phyloP scores from a whole-genome alignment of 768 basidiomycete species.

The Boletus edulis region DNA sequence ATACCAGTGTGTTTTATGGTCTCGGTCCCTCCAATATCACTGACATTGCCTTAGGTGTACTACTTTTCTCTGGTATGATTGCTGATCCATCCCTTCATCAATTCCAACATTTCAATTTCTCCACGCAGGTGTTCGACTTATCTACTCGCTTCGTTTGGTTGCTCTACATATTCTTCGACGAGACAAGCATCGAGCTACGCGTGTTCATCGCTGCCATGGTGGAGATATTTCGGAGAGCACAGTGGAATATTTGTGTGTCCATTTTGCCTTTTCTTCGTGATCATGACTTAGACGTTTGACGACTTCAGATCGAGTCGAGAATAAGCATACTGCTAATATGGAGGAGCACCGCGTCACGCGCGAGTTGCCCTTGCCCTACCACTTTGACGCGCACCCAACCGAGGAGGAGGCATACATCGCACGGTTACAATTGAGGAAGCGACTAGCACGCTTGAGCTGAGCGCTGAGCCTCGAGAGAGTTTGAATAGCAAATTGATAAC shows the following conservation, averaged over 20 bases:
- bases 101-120: neutral
- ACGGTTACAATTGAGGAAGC: constrained; percentile 12
- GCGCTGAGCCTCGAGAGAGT: neutral
- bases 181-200: constrained; percentile 50
- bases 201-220: constrained; percentile 66
- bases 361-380: constrained; percentile 83
- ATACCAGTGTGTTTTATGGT: constrained; percentile 45
- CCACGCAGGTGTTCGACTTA: constrained; percentile 60
- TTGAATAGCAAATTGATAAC: neutral
- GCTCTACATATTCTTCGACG: constrained; percentile 60
- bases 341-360: constrained; percentile 75
- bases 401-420: constrained; percentile 38
- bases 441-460: constrained; percentile 20
- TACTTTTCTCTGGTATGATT: constrained; percentile 71
- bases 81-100: neutral
- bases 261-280: constrained; percentile 2
- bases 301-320: constrained; percentile 70
- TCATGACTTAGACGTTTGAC: neutral
- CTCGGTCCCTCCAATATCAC: neutral
- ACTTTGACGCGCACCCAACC: constrained; percentile 44
- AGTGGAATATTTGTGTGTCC: constrained; percentile 88
- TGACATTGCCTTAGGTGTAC: constrained; percentile 49
- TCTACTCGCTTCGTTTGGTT: constrained; percentile 82
- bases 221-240: constrained; percentile 78
- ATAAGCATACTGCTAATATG: constrained; percentile 90